Base-by-base conservation (phyloP, 352 stramenopile genomes). In the Globisporangium cylindrosporum region DNA sequence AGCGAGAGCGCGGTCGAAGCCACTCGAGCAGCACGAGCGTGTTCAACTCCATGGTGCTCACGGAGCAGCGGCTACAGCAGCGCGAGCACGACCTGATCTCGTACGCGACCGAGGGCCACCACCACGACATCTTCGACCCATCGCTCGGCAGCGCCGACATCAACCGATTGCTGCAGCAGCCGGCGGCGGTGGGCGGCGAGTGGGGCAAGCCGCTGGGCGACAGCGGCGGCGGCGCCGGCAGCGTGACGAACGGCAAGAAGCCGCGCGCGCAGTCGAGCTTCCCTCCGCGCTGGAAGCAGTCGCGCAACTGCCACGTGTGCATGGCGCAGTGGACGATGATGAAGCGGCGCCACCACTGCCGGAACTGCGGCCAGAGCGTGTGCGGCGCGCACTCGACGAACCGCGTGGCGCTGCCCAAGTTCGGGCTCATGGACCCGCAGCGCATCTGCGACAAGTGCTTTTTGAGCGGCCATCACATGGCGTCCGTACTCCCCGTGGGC, bases 381-480 rank as follows among this genome's bases (percentile, higher is more conserved):
- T 93, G 85, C 70, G 79, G 73, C 51, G 81, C 80, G 56, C 85
- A 93, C 70, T 92, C 86, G 66, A 92, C 79, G 34, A 91, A 93
- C 79, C 84, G 86, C 62, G 84, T 93, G 36, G 77, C 86, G 63
- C 69, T 93, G 69, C 82, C 82, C 54, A 90, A 91, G 62, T 93
- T 90, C 66, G 82, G 73, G 20, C 75, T 93, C 14, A 75, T 77
- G 12, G 82, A 93, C 67, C 80, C 83, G 46, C 86, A 92, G 71
- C 86, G 86, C 38, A 79, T 93, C 62, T 93, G 86, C 61, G 86
- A 93, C 73, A 86, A 89, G 66, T 93, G 86, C 70, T 93, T 93
- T 53, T 57, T 93, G 27, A 88, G 78, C 54, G 85, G 85, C 12
- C 74, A 85, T 57, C 81, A 91, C 59, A 79, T 89, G 51, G 79